A percentile compares a stretch with the other conserved stretches of the same genome.
phyloP scores from a whole-genome alignment of 805 yeast genomes.

The Metschnikowia aberdeeniae region DNA sequence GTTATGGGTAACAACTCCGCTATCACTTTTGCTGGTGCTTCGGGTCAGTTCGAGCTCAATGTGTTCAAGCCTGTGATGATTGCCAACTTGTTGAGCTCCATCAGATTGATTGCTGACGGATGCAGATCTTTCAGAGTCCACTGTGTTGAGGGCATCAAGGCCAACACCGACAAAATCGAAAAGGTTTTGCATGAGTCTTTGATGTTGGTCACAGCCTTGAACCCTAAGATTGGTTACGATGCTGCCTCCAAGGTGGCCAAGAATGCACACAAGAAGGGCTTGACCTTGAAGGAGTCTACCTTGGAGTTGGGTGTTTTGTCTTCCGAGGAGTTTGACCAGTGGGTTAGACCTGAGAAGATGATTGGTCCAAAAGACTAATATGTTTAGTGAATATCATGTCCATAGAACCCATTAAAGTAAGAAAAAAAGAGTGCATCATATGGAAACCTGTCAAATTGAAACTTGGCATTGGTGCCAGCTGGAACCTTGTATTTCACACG shows the following conservation, averaged over 20 bases:
- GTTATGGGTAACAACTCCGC: constrained; percentile 96
- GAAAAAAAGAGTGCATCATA: too few relatives aligned
- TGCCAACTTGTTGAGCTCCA: constrained; percentile 80
- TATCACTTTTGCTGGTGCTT: constrained; percentile 96
- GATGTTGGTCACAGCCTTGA: constrained; percentile 97
- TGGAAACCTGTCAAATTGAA: too few relatives aligned
- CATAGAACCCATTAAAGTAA: too few relatives aligned
- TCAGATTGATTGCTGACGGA: constrained; percentile 88
- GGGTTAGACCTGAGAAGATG: constrained; percentile 98
- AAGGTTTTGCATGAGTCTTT: constrained; percentile 89
- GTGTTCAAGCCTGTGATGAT: constrained; percentile 97
- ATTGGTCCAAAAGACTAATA: constrained; percentile 75
- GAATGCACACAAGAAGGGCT: constrained; percentile 97
- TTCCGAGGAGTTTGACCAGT: constrained; percentile 85
- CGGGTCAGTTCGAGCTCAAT: constrained; percentile 97
- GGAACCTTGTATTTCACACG: too few relatives aligned
- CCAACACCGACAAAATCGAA: constrained; percentile 82
- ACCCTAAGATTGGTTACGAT: constrained; percentile 98
- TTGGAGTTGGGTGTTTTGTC: constrained; percentile 83
- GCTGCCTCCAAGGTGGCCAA: constrained; percentile 96
- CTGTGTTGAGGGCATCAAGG: constrained; percentile 92
- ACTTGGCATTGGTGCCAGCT: too few relatives aligned
- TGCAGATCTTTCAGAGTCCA: constrained; percentile 83
- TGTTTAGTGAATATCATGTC: neutral
- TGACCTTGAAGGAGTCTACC: constrained; percentile 92